These are phyloP conservation scores for Aspergillus costaricaensis DNA, from an alignment of 2,329 filamentous ascomycete species.

Conservation along the genomic window DNA sequence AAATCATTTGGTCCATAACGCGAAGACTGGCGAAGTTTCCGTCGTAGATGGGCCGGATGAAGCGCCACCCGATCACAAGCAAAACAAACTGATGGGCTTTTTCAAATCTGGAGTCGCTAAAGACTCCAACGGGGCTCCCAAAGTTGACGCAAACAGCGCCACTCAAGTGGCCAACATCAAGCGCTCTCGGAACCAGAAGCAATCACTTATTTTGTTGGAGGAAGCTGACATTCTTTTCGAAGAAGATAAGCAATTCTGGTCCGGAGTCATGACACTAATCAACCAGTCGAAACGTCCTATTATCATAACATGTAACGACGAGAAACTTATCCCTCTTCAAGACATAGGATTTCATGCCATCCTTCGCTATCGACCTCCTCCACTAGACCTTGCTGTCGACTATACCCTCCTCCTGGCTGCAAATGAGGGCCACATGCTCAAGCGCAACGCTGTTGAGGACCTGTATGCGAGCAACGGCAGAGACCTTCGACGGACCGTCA, in stretches of 20 bases:
- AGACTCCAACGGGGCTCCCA: slow-evolving; percentile 23
- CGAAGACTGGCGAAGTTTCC: slow-evolving; percentile 31
- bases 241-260: slow-evolving; percentile 95
- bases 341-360: slow-evolving; percentile 81
- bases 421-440: slow-evolving; percentile 81
- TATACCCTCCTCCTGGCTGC: slow-evolving; percentile 81
- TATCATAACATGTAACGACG: slow-evolving; percentile 92
- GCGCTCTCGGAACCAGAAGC: slow-evolving; percentile 65
- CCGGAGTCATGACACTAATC: slow-evolving; percentile 75
- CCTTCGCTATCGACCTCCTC: slow-evolving; percentile 70
- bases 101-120: slow-evolving; percentile 62
- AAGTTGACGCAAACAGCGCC: slow-evolving; percentile 23
- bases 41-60: slow-evolving; percentile 52
- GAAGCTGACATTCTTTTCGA: slow-evolving; percentile 93
- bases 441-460: slow-evolving; percentile 64
- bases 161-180: slow-evolving; percentile 37
- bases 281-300: slow-evolving; percentile 86
- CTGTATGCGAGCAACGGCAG: slow-evolving; percentile 69
- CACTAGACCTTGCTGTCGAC: slow-evolving; percentile 70
- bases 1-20: slow-evolving; percentile 79
- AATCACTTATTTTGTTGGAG: slow-evolving; percentile 90
- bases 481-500: slow-evolving; percentile 79
- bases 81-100: slow-evolving; percentile 78
- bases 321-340: slow-evolving; percentile 74
- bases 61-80: slow-evolving; percentile 68